phyloP scores from a whole-genome alignment of 2,329 filamentous ascomycete species.

The Penicillium hordei region DNA sequence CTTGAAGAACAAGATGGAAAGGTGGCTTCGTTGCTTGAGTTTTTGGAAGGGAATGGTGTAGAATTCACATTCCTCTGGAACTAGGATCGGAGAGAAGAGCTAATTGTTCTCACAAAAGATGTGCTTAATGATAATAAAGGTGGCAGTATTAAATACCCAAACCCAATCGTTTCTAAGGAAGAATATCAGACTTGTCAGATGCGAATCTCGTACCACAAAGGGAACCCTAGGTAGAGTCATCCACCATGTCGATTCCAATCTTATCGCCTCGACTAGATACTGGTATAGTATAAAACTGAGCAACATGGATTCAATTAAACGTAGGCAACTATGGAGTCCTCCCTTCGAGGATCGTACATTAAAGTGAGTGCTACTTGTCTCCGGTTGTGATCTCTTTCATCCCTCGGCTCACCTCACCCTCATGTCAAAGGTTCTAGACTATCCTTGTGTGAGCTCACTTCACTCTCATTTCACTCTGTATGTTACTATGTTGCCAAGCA shows the following conservation, averaged over 20 bases:
- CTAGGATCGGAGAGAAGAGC: background rate
- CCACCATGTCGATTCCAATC: background rate
- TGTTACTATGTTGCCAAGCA: too few species aligned
- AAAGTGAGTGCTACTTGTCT: too few species aligned
- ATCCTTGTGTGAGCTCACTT: too few species aligned
- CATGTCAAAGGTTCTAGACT: too few species aligned
- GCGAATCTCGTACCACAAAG: background rate
- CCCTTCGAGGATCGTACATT: too few species aligned
- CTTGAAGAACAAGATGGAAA: background rate
- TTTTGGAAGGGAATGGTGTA: too few species aligned
- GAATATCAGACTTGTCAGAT: background rate
- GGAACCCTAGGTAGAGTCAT: too few species aligned
- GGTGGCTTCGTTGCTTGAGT: background rate
- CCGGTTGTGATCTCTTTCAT: too few species aligned
- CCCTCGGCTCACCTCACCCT: too few species aligned
- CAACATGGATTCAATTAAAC: background rate
- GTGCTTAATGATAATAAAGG: background rate
- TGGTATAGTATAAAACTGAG: background rate
- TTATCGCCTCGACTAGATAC: background rate
- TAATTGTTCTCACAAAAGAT: background rate
- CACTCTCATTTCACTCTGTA: too few species aligned
- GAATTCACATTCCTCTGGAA: background rate
- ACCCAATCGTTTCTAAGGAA: background rate
- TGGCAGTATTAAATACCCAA: background rate
- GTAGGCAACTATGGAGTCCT: too few species aligned